Evolutionary conservation across 139 green algal genomes (phyloP).

Genomic region (Chlamydomonas schloesseri): DNA sequence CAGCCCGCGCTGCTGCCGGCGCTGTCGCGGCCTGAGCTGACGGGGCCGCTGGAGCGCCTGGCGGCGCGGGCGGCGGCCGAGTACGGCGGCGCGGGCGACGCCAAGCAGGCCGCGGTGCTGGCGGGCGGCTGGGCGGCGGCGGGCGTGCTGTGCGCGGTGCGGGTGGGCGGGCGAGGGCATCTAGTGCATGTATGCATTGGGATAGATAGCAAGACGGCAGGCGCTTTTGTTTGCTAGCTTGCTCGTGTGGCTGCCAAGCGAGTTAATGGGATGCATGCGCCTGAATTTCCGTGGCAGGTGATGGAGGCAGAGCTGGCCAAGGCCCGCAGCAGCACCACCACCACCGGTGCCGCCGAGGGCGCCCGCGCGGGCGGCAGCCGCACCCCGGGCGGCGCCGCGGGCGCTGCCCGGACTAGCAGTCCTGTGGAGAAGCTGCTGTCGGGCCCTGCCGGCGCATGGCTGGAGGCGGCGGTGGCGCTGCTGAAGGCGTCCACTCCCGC

Average conservation of each 20-base stretch:
- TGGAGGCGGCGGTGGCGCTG: neutral
- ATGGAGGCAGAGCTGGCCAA: neutral
- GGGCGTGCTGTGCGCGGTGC: conserved; percentile 18
- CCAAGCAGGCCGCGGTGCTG: neutral
- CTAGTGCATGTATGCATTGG: too few relatives aligned
- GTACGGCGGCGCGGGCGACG: neutral
- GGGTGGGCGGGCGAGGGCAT: neutral
- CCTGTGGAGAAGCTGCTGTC: neutral
- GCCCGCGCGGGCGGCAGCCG: neutral
- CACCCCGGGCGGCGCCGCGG: too few relatives aligned
- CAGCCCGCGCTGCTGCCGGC: neutral
- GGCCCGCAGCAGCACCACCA: too few relatives aligned
- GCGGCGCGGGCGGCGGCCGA: neutral
- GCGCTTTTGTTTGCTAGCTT: too few relatives aligned
- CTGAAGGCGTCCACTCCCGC: neutral
- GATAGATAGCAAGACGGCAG: too few relatives aligned
- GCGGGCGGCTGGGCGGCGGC: conserved; percentile 6
- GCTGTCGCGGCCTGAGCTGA: neutral
- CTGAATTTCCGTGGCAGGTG: neutral
- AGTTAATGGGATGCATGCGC: too few relatives aligned
- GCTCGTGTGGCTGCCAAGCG: too few relatives aligned
- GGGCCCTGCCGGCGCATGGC: neutral
- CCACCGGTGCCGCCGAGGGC: too few relatives aligned
- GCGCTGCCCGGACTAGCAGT: too few relatives aligned
- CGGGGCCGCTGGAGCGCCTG: neutral